A percentile compares a stretch with the other conserved stretches of the same genome.
These are phyloP conservation scores for Hamamelis virginiana DNA, from an alignment of 164 flowering plant species.

Conservation along the genomic window DNA sequence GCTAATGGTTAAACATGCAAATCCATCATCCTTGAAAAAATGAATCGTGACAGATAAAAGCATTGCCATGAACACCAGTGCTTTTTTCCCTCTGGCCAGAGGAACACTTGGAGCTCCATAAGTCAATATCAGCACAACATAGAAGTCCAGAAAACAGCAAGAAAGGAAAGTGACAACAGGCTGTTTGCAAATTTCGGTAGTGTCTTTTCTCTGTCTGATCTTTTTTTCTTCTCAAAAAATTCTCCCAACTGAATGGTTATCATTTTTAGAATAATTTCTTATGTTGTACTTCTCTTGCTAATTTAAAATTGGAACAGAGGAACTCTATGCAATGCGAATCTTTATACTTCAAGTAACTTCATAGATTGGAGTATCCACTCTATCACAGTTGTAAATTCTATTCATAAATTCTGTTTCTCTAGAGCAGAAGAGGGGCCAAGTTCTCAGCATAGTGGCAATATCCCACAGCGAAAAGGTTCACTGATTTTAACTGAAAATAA, in stretches of 20 bases:
- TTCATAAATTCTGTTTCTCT: not conserved
- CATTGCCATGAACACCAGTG: not conserved
- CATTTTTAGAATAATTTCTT: not conserved
- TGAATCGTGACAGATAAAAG: not conserved
- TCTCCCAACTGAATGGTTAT: not conserved
- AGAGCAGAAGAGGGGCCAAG: not conserved
- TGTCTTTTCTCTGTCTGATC: not conserved
- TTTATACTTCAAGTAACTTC: not conserved
- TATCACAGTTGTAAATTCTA: not conserved
- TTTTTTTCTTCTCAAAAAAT: not conserved
- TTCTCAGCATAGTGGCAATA: not conserved
- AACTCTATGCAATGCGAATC: not conserved
- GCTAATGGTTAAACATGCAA: no score
- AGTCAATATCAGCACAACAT: not conserved
- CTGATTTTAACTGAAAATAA: not conserved
- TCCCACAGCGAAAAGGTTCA: not conserved
- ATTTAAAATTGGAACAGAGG: not conserved
- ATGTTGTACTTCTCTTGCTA: not conserved
- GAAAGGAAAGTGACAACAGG: not conserved
- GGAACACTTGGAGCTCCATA: not conserved
- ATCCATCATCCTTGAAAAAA: not conserved
- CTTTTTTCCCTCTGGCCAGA: no score
- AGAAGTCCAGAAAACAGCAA: not conserved
- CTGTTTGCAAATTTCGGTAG: not conserved
- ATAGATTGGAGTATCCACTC: no score